Base-by-base conservation (phyloP, 768 basidiomycete species). In the Austroboletus festivus region DNA sequence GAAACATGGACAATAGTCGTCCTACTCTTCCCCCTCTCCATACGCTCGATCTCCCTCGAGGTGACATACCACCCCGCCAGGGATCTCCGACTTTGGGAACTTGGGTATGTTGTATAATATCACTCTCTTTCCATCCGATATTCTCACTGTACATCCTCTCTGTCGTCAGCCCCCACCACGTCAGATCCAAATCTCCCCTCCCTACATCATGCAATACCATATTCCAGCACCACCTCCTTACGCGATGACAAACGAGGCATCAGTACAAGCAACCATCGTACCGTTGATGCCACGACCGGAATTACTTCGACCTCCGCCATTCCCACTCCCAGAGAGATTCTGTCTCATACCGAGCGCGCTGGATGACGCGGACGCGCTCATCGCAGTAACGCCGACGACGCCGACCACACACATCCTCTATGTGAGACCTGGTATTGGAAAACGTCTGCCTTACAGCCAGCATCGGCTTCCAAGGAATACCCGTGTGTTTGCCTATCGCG, bases 1-100 rank as follows among this genome's bases (percentile, higher is more conserved):
- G n/a, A n/a, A n/a, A 39, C 19, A 60, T 63, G 57, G 44, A 41
- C 5, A 38, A 46, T 42, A 47, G 61, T 38, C 78, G 78, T 26
- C 79, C 79, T 20, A 77, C 73, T 1, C 75, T 83, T 12, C 81
- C 81, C 13, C 68, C 81, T 11, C 69, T 83, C 11, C 76, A 69
- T 47, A 65, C 77, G 10, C 76, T 81, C 47, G 62, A 74, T 45
- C 71, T 81, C 20, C 58, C 55, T 33, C 48, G 51, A 10, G 20
- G 42, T 12, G 33, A 49, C 19, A 28, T 46, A 22, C n/a, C 50
- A 53, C 11, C 45, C 62, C 30, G 44, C 40, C 13, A 18, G 49
- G 21, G 50, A 51, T 18, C 16, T 34, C 1, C 22, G n/a, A 30
- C 42, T 5, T 34, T n/a, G n/a, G n/a, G n/a, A n/a, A n/a, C n/a